Evolutionary conservation across 352 stramenopile species (phyloP), one percentile per base, ranked within the genome.

Genomic region (Peronosclerospora sorghi): DNA sequence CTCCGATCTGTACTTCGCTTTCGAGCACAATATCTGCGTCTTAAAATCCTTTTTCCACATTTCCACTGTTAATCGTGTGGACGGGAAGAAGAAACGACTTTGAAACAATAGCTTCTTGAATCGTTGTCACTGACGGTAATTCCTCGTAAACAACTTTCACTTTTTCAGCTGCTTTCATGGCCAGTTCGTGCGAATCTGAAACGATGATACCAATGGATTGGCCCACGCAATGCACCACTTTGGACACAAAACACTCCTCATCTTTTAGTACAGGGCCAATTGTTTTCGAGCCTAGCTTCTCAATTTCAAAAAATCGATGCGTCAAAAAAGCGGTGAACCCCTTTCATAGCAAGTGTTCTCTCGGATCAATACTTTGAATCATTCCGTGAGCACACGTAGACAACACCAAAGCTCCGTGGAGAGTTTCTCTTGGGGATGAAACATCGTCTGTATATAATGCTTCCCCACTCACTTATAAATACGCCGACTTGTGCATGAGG

Each of bases 361-460:
- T 76, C 2, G 74, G 60, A 54, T 98, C 83, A 10, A 98, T 83
- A 18, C 54, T 74, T 26, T 88, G 72, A 49, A 98, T 87, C 8
- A 75, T 12, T 14, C 64, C 74, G 29, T 95, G 80, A 0, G 78
- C 69, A 45, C 73, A 68, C 0, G 74, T 90, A 10, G 89, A 92
- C 4, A 97, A 49, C 26, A 98, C 86, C n/a, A 98, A 75, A 4
- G 73, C 81, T 6, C 67, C 93, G 32, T 98, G 88, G 1, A 98
- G 68, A 24, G 86, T 87, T 47, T 85, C 77, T 6, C 63, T 28
- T 5, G 85, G 87, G 17, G 81, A 78, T 8, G 77, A 83, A 29
- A 97, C 95, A 51, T 98, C 95, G 50, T 98, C 94, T 0, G 73
- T 83, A 68, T 98, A 98, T n/a, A 83, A 36, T 0, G 95, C 95